Conservation (phyloP, 345 rosid genomes). For the Syzygium jambos region DNA sequence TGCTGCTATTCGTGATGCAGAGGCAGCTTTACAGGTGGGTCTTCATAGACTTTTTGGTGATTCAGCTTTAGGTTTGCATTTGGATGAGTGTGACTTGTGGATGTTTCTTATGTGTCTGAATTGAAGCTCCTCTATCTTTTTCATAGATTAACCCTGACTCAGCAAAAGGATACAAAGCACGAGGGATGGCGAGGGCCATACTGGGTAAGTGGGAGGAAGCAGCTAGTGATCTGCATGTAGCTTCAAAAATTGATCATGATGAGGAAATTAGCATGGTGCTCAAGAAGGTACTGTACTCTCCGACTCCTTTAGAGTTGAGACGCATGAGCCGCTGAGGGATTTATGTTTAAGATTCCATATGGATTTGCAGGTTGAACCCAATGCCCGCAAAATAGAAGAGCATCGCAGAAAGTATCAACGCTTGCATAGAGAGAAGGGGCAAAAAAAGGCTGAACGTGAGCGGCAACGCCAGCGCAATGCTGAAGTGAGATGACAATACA, state of each 20-base stretch:
- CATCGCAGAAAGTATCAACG: constrained; percentile 69
- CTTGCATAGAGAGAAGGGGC: constrained; percentile 53
- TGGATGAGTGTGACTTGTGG: not conserved
- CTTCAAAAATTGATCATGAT: constrained; percentile 77
- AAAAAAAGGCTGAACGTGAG: constrained; percentile 37
- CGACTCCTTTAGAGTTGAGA: not conserved
- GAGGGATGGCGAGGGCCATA: constrained; percentile 76
- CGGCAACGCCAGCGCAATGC: constrained; percentile 37
- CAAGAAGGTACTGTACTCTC: constrained; percentile 44
- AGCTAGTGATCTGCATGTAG: constrained; percentile 67
- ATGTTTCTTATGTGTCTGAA: not conserved
- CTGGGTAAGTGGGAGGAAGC: constrained; percentile 81
- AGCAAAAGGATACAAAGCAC: constrained; percentile 78
- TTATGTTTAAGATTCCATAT: not conserved
- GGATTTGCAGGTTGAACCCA: constrained; percentile 65
- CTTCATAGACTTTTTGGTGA: not conserved
- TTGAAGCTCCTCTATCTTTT: not conserved
- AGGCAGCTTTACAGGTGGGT: constrained; percentile 62
- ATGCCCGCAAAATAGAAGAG: constrained; percentile 61
- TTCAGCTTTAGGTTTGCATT: not conserved
- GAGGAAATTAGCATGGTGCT: constrained; percentile 61
- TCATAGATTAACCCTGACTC: constrained; percentile 72
- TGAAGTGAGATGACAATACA: constrained; percentile 25
- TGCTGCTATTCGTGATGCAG: constrained; percentile 75
- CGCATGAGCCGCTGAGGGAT: not conserved